These are phyloP conservation scores for Daldinia grandis DNA, from an alignment of 495 filamentous ascomycete species.

Conservation along the genomic window DNA sequence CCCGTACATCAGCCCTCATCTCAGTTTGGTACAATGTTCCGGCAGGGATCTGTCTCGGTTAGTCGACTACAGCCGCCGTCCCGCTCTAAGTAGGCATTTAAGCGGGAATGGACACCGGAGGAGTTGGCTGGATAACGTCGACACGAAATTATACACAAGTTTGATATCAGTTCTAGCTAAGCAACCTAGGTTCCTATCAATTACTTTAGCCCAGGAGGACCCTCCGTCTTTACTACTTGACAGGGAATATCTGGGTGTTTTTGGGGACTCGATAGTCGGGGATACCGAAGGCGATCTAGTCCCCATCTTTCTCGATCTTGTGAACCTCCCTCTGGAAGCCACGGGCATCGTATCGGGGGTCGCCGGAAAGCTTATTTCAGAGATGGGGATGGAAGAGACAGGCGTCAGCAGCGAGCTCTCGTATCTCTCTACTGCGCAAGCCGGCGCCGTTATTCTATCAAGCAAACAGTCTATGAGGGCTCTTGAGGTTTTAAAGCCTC, in stretches of 20 bases:
- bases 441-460: constrained; percentile 88
- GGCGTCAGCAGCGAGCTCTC: constrained; percentile 79
- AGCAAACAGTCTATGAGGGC: constrained; percentile 75
- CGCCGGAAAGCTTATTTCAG: constrained; percentile 76
- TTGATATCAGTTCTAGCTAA: constrained; percentile 74
- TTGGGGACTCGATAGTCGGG: constrained; percentile 76
- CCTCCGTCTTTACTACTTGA: constrained; percentile 86
- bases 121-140: constrained; percentile 61
- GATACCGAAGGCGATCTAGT: constrained; percentile 81
- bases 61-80: constrained; percentile 44
- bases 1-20: constrained; percentile 71
- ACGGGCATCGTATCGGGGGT: constrained; percentile 95
- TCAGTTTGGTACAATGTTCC: constrained; percentile 85
- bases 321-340: constrained; percentile 81
- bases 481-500: constrained; percentile 68
- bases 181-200: constrained; percentile 79
- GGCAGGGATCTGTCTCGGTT: constrained; percentile 57
- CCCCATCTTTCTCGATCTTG: constrained; percentile 88
- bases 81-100: constrained; percentile 26
- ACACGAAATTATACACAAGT: constrained; percentile 72
- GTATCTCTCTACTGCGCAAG: constrained; percentile 87
- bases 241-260: constrained; percentile 70
- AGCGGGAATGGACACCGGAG: constrained; percentile 46
- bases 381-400: constrained; percentile 56
- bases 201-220: constrained; percentile 86